These are phyloP conservation scores for Backusella macrospora DNA, from an alignment of 192 early-diverging fungal species.

Conservation along the genomic window DNA sequence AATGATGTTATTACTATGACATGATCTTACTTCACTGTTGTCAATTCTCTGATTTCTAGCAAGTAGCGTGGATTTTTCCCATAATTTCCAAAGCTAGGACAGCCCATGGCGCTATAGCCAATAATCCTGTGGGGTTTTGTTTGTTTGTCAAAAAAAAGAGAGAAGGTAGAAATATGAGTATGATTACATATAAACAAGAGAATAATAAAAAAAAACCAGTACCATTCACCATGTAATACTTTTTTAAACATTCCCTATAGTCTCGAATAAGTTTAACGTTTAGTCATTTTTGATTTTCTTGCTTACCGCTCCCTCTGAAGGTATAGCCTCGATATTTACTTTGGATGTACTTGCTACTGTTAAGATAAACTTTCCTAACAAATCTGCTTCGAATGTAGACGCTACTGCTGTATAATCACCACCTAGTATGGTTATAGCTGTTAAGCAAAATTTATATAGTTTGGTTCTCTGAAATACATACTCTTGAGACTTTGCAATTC, in stretches of 20 bases:
- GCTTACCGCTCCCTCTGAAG: conserved; percentile 74
- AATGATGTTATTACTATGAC: background rate
- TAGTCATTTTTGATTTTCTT: background rate
- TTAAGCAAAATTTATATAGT: background rate
- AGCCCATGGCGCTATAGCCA: conserved; percentile 64
- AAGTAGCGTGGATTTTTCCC: conserved; percentile 70
- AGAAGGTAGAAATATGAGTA: background rate
- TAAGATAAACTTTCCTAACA: conserved; percentile 70
- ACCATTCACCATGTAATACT: conserved; percentile 59
- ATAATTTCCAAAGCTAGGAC: conserved; percentile 55
- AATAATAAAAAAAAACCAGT: background rate
- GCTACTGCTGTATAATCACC: conserved; percentile 80
- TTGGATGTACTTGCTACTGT: conserved; percentile 58
- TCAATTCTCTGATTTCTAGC: conserved; percentile 58
- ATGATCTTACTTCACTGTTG: conserved; percentile 54
- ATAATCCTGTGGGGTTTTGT: conserved; percentile 36
- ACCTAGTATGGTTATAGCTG: conserved; percentile 39
- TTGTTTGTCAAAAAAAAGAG: background rate
- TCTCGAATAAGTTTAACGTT: background rate
- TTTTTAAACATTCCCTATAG: conserved; percentile 65
- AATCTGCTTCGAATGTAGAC: conserved; percentile 77
- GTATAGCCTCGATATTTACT: conserved; percentile 59
- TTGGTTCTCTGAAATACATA: conserved; percentile 26
- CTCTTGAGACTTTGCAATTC: conserved; percentile 62
- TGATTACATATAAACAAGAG: conserved; percentile 1